A percentile compares a stretch with the other conserved stretches of the same genome.
phyloP scores from a whole-genome alignment of 2,329 filamentous ascomycete species.

The Fusarium sp. region DNA sequence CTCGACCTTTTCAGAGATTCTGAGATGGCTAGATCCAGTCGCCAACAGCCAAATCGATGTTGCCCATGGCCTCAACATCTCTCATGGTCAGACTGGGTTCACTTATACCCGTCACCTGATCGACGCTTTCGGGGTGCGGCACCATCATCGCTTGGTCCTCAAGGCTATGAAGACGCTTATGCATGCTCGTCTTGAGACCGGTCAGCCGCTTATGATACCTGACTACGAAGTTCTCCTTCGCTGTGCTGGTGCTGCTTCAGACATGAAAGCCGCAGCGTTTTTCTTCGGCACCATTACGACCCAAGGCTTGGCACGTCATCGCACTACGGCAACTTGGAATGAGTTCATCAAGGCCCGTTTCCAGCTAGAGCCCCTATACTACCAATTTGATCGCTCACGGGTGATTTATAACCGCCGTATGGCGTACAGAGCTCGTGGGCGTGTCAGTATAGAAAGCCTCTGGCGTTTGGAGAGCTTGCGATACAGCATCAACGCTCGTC shows the following conservation, averaged over 20 bases:
- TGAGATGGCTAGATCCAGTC: conserved; percentile 71
- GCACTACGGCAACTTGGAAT: conserved; percentile 51
- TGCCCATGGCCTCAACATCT: conserved; percentile 54
- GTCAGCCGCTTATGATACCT: conserved; percentile 46
- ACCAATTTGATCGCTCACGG: conserved; percentile 57
- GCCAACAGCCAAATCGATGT: conserved; percentile 61
- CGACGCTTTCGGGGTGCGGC: conserved; percentile 59
- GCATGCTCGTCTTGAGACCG: conserved; percentile 46
- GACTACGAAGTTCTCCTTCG: conserved; percentile 61
- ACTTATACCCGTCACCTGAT: conserved; percentile 53
- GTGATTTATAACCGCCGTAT: conserved; percentile 56
- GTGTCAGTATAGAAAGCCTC: conserved; percentile 29
- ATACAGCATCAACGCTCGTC: conserved; percentile 45
- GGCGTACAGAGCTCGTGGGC: conserved; percentile 44
- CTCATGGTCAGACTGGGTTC: conserved; percentile 54
- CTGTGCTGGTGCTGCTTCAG: conserved; percentile 59
- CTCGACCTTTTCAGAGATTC: conserved; percentile 70
- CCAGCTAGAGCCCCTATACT: conserved; percentile 58
- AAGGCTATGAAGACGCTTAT: conserved; percentile 51
- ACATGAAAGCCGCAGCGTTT: conserved; percentile 49
- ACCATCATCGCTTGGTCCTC: conserved; percentile 54
- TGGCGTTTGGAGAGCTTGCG: conserved; percentile 48
- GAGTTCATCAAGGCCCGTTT: conserved; percentile 63
- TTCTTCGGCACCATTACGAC: conserved; percentile 50
- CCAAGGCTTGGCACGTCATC: conserved; percentile 44